Conservation (phyloP, 1,284 basidiomycete species). For the Ganoderma resinaceum region DNA sequence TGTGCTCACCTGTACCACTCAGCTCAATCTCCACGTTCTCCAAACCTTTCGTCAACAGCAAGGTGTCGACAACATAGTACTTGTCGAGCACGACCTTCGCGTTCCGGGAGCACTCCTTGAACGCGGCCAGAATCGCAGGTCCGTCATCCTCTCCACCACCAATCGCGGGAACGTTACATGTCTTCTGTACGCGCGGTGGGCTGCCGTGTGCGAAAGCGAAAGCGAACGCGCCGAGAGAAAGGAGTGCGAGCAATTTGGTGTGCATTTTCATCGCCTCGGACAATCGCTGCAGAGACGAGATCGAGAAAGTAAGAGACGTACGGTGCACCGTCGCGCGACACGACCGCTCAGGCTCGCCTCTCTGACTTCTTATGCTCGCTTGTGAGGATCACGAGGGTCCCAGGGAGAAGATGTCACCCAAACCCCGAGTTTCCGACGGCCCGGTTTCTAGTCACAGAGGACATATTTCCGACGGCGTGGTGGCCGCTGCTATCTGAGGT, state of each 20-base stretch:
- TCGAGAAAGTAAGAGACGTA: not conserved
- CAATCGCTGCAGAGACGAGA: not conserved
- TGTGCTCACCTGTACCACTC: slow-evolving; percentile 41
- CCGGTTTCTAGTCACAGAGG: not conserved
- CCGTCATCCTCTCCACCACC: slow-evolving; percentile 47
- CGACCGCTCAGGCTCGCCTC: not conserved
- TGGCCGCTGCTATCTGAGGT: not conserved
- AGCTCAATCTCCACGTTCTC: slow-evolving; percentile 49
- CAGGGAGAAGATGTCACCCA: not conserved
- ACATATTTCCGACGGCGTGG: not conserved
- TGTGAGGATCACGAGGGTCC: slow-evolving; percentile 14
- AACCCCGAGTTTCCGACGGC: not conserved
- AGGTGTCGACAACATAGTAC: slow-evolving; percentile 49
- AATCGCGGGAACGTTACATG: slow-evolving; percentile 42
- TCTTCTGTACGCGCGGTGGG: slow-evolving; percentile 5
- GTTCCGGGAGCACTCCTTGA: slow-evolving; percentile 41
- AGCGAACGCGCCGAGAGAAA: slow-evolving; percentile 7
- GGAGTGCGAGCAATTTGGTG: slow-evolving; percentile 13
- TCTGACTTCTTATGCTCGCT: not conserved
- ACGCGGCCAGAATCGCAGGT: slow-evolving; percentile 43
- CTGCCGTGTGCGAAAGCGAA: slow-evolving; percentile 21
- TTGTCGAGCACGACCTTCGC: slow-evolving; percentile 42
- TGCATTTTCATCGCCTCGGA: slow-evolving; percentile 16
- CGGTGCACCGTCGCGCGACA: not conserved
- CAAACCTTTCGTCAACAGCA: slow-evolving; percentile 47